Evolutionary conservation across 108 stramenopile species (phyloP).

Genomic region (Nitzschia sp.): DNA sequence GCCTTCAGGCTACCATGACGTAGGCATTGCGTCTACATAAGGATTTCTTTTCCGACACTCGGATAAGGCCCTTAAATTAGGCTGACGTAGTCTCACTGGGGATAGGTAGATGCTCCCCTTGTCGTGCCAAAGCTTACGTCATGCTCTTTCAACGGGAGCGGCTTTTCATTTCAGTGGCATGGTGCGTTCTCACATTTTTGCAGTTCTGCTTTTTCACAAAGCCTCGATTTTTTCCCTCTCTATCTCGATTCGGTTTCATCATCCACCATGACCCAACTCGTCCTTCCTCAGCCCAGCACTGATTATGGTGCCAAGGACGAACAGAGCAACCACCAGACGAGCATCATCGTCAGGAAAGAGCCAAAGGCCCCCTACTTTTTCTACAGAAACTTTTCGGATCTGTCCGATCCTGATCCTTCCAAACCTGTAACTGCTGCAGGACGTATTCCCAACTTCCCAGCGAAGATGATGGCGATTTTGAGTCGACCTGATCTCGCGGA

Average conservation of each 20-base stretch:
- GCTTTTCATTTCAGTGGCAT: no score
- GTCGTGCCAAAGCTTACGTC: background rate
- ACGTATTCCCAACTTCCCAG: constrained; percentile 71
- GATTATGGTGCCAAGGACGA: no score
- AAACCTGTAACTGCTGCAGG: constrained; percentile 35
- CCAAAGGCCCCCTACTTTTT: constrained; percentile 15
- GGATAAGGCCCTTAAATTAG: no score
- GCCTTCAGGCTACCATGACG: no score
- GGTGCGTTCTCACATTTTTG: background rate
- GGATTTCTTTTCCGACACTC: no score
- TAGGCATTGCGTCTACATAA: no score
- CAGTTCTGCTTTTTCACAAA: background rate
- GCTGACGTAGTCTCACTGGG: no score
- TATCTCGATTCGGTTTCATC: background rate
- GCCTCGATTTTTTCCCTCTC: background rate
- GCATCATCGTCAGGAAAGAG: background rate
- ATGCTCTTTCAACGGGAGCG: background rate
- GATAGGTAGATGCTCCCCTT: no score
- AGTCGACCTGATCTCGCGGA: constrained; percentile 56
- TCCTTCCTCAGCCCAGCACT: background rate
- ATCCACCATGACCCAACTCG: background rate
- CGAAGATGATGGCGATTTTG: constrained; percentile 74
- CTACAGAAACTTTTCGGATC: constrained; percentile 59
- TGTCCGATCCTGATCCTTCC: constrained; percentile 56
- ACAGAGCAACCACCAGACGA: background rate